These are phyloP conservation scores for Astrothelium subdiscretum DNA, from an alignment of 495 filamentous ascomycete species.

Conservation along the genomic window DNA sequence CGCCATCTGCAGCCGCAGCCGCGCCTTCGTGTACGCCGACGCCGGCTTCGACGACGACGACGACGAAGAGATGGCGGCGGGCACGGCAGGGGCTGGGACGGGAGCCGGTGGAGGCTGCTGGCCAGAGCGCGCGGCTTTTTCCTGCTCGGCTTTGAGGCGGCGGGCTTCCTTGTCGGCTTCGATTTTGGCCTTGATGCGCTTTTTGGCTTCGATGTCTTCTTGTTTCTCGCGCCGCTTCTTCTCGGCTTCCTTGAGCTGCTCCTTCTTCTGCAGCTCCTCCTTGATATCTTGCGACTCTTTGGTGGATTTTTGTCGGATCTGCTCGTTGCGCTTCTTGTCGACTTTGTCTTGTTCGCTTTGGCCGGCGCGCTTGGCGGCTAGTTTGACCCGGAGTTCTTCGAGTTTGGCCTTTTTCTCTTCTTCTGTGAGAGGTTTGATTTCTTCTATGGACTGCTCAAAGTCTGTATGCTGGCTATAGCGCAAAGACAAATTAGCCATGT, in stretches of 20 bases:
- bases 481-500: background rate
- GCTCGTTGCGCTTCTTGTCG: slow-evolving; percentile 82
- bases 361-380: slow-evolving; percentile 61
- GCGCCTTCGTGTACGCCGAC: slow-evolving; percentile 61
- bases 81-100: slow-evolving; percentile 22
- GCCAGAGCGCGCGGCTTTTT: slow-evolving; percentile 78
- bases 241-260: slow-evolving; percentile 79
- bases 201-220: slow-evolving; percentile 77
- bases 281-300: slow-evolving; percentile 29
- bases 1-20: slow-evolving; percentile 68
- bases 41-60: slow-evolving; percentile 44
- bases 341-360: slow-evolving; percentile 65
- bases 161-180: slow-evolving; percentile 82
- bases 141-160: slow-evolving; percentile 65
- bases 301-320: slow-evolving; percentile 61
- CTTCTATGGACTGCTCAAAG: slow-evolving; percentile 86
- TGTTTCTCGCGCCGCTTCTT: slow-evolving; percentile 76
- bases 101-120: slow-evolving; percentile 38
- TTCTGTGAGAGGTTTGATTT: slow-evolving; percentile 79
- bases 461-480: slow-evolving; percentile 60
- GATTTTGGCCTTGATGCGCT: slow-evolving; percentile 80
- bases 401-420: slow-evolving; percentile 79
- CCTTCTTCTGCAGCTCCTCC: slow-evolving; percentile 65
- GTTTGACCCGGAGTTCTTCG: slow-evolving; percentile 57
- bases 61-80: slow-evolving; percentile 19